Evolutionary conservation across 139 green algal genomes (phyloP), one percentile per base, ranked within the genome.

Genomic region (Spirogloea muscicola): DNA sequence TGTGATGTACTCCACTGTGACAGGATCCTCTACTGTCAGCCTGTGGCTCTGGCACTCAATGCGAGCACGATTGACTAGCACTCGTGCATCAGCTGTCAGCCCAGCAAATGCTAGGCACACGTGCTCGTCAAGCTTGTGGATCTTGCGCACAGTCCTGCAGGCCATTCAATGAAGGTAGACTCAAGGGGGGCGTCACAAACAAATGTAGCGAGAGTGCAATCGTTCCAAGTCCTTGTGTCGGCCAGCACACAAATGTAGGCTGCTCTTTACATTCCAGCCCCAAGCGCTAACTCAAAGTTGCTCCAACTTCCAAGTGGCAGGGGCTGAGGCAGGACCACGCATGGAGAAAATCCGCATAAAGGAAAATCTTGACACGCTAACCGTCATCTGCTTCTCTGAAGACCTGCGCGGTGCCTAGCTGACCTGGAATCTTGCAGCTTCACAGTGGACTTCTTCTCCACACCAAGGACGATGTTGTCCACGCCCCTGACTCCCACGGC

Each of bases 21-120:
- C 84, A 25, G 72, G 82, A 85, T 96, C 84, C 38, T 88, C 84
- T 16, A 88, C 44, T 0, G 84, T 88, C 13, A 88, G 67, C 3
- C 76, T 71, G 81, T 93, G 90, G 70, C 84, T 92, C 76, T 96
- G 93, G 16, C 86, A 86, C 84, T 98, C 94, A 1, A 95, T 66
- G 6, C 94, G 86, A 3, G 95, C 94, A 13, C 87, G 84, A 85
- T 97, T 96, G 49, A 98, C 88, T 1, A 99, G 87, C 31, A 98
- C 90, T 2, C 95, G 89, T 3, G 95, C 95, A 52, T 98, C 95
- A 25, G 95, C 95, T 36, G 90, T 96, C 5, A 99, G 88, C 1
- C 95, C 95, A 1, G 95, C 92, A 78, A 97, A 98, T 0, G 92
- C 92, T 25, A 99, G 84, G 84, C 89, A 95, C 65, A 98, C 93